Evolutionary conservation across 106 monocot species (phyloP), one percentile per base, ranked within the genome.

Genomic region (Xerophyta viscosa): DNA sequence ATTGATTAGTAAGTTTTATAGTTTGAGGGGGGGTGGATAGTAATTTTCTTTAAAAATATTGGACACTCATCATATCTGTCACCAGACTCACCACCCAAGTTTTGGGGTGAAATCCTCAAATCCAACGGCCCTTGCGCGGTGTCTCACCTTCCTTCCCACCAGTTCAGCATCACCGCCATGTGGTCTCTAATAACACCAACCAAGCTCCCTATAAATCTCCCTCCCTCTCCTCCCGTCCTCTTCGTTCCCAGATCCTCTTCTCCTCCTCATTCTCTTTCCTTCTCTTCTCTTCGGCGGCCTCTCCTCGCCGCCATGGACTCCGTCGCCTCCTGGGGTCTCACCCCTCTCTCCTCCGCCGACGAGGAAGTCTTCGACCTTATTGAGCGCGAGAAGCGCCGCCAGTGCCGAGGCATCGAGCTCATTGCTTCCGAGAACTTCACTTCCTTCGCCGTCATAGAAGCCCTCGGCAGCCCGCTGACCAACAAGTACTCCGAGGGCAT

Each of bases 401-500:
- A 89, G 73, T 70, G 50, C 66, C 65, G 45, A 28, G 88, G 88
- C 11, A 89, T 89, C 79, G 88, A 89, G 67, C 83, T 89, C 28
- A 89, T 89, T 53, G 88, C 88, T 46, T 89, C 88, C 24, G 88
- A 89, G 76, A 89, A 89, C 60, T 89, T 73, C 73, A 83, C 83
- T 43, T 89, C 83, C 60, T 71, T 83, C 64, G 88, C 88, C 48
- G 88, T 89, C 45, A 83, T 89, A 58, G 73, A 89, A 58, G 88
- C 83, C 31, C 83, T 89, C 47, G 88, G 88, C 60, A 70, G 65
- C 61, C 46, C 83, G 42, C 79, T 89, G 43, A 89, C 88, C 26
- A 89, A 89, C 76, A 89, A 89, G 73, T 89, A 89, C 77, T 89
- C 88, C 50, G 88, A 89, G 61, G 88, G 88, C 46, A 75, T 89